Evolutionary conservation across 2,329 filamentous ascomycete species (phyloP), one percentile per base, ranked within the genome.

Genomic region (Aspergillus sp.): DNA sequence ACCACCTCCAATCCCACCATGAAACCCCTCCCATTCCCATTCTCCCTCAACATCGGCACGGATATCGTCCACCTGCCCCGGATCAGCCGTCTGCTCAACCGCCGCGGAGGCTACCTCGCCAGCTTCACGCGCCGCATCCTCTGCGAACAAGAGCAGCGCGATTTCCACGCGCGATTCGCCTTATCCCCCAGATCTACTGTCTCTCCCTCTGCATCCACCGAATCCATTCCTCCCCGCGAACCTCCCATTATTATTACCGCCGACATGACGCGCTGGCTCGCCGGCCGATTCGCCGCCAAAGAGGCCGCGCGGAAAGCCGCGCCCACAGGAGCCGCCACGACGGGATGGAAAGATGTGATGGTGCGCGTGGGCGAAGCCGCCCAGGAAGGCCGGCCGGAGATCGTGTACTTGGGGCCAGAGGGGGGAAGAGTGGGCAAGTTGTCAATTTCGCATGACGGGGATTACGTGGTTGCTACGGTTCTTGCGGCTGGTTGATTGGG

Each of bases 371-470:
- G 69, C 31, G 67, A 66, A 22, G 63, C 57, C 52, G 61, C 60
- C 52, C 60, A 60, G n/a, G 50, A 54, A 54, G 71, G 71, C 1
- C 67, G 70, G 54, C 76, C 76, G 55, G 74, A 78, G 63, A 70
- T 78, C 52, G 67, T 78, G 6, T 77, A 74, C 65, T 55, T 75
- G 63, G 66, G 65, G 20, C 60, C 45, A 22, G 63, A 58, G 10
- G 61, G 54, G 46, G 68, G 65, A 52, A 67, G 86, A 64, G 79
- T 86, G 53, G 91, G 87, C 14, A 81, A 85, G 68, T 72, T 96
- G 49, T 94, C 89, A 60, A 96, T 97, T 67, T 95, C 90, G 69
- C 93, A 97, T 73, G 93, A 97, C 74, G 88, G 85, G 2, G 88
- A 91, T 7, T 96, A 92, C 76, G 92, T 92, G 29, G 69, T 80